A percentile compares a stretch with the other conserved stretches of the same genome.
These are phyloP conservation scores for Aureococcus anophagefferens DNA, from an alignment of 108 stramenopile genomes.

Conservation along the genomic window DNA sequence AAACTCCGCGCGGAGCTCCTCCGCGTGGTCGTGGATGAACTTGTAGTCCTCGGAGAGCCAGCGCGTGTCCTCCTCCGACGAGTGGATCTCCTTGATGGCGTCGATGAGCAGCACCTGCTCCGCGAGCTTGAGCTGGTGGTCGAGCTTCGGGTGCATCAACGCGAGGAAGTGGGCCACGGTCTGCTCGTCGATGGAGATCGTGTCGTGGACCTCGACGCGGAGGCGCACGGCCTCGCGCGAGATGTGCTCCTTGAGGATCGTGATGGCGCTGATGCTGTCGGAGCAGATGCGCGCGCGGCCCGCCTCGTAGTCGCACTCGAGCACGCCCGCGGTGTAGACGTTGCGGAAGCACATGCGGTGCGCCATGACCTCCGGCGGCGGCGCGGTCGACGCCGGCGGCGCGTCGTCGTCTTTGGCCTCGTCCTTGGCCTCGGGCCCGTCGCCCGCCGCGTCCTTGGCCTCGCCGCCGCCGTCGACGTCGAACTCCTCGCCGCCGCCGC, in stretches of 20 bases:
- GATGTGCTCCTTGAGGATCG: slow-evolving; percentile 34
- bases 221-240: slow-evolving; percentile 23
- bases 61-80: neutral
- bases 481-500: too few species aligned
- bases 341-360: slow-evolving; percentile 23
- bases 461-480: too few species aligned
- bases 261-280: slow-evolving; percentile 29
- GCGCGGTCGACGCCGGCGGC: neutral
- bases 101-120: slow-evolving; percentile 14
- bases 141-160: slow-evolving; percentile 19
- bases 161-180: slow-evolving; percentile 14
- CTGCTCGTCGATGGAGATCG: slow-evolving; percentile 2
- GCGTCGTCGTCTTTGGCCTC: neutral
- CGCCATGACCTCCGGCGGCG: neutral
- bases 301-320: slow-evolving; percentile 12
- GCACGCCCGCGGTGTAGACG: slow-evolving; percentile 25
- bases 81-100: neutral
- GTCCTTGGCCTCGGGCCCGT: neutral
- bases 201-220: slow-evolving; percentile 15
- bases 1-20: neutral
- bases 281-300: slow-evolving; percentile 20
- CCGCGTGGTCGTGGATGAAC: neutral
- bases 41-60: neutral
- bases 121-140: slow-evolving; percentile 20
- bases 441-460: neutral